A percentile compares a stretch with the other conserved stretches of the same genome.
phyloP scores from a whole-genome alignment of 2,329 filamentous ascomycete genomes.

The Phoma herbarum region DNA sequence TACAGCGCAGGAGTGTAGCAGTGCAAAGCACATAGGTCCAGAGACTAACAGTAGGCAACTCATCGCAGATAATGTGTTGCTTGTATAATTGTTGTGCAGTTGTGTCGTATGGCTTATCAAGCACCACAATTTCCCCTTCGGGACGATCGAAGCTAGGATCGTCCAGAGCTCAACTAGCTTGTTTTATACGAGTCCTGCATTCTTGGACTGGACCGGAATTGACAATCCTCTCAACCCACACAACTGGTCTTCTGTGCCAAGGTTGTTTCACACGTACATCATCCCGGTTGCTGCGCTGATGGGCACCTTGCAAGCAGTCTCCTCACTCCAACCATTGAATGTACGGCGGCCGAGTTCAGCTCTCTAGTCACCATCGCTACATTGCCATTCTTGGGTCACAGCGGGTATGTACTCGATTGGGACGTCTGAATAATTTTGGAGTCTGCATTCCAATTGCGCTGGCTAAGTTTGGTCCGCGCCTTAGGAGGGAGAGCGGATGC shows the following conservation, averaged over 20 bases:
- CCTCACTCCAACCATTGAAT: slow-evolving; percentile 23
- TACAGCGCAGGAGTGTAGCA: background rate
- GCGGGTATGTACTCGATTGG: slow-evolving; percentile 9
- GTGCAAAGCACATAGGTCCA: background rate
- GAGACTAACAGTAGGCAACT: background rate
- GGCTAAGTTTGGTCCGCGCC: background rate
- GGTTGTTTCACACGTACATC: slow-evolving; percentile 24
- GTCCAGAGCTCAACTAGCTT: background rate
- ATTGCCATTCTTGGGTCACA: slow-evolving; percentile 27
- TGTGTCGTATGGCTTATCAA: background rate
- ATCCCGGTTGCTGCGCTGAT: slow-evolving; percentile 24
- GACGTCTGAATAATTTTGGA: background rate
- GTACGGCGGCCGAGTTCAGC: slow-evolving; percentile 26
- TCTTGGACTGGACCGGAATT: slow-evolving; percentile 23
- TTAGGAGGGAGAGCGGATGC: background rate
- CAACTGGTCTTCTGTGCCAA: slow-evolving; percentile 23
- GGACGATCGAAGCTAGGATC: slow-evolving; percentile 7
- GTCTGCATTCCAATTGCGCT: background rate
- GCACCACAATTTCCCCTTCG: background rate
- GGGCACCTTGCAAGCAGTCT: slow-evolving; percentile 22
- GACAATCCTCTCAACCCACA: slow-evolving; percentile 25
- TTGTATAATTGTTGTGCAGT: background rate
- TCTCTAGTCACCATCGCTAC: slow-evolving; percentile 30
- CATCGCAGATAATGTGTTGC: background rate
- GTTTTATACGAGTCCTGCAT: background rate